Base-by-base conservation (phyloP, 2,329 filamentous ascomycete species). In the Chrysoporthe austroafricana region DNA sequence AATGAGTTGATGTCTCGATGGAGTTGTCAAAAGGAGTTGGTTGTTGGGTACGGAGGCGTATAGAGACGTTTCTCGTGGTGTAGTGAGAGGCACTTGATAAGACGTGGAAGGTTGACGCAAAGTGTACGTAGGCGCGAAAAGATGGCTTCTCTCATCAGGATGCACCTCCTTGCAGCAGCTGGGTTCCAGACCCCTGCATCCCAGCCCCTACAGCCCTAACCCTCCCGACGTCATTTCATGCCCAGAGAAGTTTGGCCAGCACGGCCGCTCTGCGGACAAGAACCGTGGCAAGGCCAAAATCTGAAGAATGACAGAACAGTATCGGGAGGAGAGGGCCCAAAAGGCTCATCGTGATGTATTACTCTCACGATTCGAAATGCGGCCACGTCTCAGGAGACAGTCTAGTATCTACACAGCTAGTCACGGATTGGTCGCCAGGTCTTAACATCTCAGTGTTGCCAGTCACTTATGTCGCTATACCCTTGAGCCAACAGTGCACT, bases 61-160 rank as follows among this genome's bases (percentile, higher is more conserved):
- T 13, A 32, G 14, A 39, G 54, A 9, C 7, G 34, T n/a, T n/a
- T 57, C 32, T 57, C 50, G 21, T 54, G 50, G 9, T 26, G 50
- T 13, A 54, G 9, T 9, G 32, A 36, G 54, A 57, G 26, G 54
- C 48, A 52, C 48, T 52, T 54, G 50, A 54, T 54, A 57, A 48
- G 43, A 46, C 59, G 57, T 60, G 57, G 39, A 60, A 44, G 50
- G 21, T 32, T 54, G 50, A 26, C 46, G 9, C 50, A 60, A n/a
- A 16, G 36, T 60, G 39, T 60, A 61, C 59, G 59, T 61, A 42
- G 36, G 59, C 59, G 59, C 59, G 59, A 57, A 57, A 21, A 57
- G 32, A 57, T n/a, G 54, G 54, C 54, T 39, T 39, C 54, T 57
- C 21, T 54, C 36, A 9, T 60, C 57, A 60, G 57, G 43, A 46